These are phyloP conservation scores for Neofusicoccum sp. DNA, from an alignment of 2,329 filamentous ascomycete genomes.

Conservation along the genomic window DNA sequence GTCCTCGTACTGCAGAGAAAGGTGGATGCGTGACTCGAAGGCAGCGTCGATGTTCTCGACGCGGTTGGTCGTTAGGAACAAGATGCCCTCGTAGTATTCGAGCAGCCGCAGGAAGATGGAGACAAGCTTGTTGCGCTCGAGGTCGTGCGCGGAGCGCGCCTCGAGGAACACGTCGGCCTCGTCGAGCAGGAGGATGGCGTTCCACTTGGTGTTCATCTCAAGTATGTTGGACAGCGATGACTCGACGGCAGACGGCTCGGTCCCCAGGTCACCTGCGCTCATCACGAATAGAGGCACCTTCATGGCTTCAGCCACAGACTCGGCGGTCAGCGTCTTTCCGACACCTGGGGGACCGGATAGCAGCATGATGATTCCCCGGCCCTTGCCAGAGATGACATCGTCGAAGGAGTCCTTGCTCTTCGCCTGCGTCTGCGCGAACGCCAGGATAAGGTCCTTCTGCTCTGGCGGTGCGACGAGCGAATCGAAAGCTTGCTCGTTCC, in stretches of 20 bases:
- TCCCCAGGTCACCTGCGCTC: slow-evolving; percentile 50
- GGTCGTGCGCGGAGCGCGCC: slow-evolving; percentile 27
- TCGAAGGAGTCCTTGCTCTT: slow-evolving; percentile 38
- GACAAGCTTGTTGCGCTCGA: slow-evolving; percentile 31
- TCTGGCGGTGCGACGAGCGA: slow-evolving; percentile 29
- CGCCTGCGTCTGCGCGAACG: slow-evolving; percentile 31
- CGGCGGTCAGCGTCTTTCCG: slow-evolving; percentile 48
- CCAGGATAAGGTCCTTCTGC: slow-evolving; percentile 34
- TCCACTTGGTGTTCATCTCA: slow-evolving; percentile 51
- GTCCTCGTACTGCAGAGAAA: slow-evolving; percentile 27
- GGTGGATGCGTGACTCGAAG: slow-evolving; percentile 29
- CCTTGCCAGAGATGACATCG: slow-evolving; percentile 53
- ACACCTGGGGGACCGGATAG: slow-evolving; percentile 53
- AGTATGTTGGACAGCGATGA: slow-evolving; percentile 45
- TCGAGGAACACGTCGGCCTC: slow-evolving; percentile 46
- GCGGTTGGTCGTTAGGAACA: slow-evolving; percentile 35
- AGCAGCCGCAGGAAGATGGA: slow-evolving; percentile 38
- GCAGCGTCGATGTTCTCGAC: slow-evolving; percentile 31
- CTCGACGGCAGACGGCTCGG: slow-evolving; percentile 44
- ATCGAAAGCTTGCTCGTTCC: slow-evolving; percentile 32
- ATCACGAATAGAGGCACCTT: slow-evolving; percentile 51
- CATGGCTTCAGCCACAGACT: slow-evolving; percentile 49
- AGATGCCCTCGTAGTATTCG: slow-evolving; percentile 39
- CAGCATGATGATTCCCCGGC: slow-evolving; percentile 52
- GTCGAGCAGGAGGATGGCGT: slow-evolving; percentile 52